phyloP scores from a whole-genome alignment of 345 rosid genomes.

The Streptanthus diversifolius region DNA sequence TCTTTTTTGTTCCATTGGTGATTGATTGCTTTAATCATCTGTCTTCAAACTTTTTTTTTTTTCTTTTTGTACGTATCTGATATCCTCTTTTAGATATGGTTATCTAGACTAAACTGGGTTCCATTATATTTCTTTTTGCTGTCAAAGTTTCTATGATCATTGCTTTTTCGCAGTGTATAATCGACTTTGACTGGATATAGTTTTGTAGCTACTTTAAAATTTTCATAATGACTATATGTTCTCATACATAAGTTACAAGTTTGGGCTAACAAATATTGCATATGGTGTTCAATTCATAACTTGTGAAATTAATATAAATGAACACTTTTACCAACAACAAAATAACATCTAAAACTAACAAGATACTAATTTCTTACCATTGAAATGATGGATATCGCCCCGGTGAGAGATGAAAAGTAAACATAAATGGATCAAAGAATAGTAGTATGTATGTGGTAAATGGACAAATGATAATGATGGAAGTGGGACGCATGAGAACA shows the following conservation, averaged over 20 bases:
- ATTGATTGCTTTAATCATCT: not conserved
- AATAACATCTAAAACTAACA: not conserved
- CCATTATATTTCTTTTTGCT: not conserved
- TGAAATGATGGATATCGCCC: not conserved
- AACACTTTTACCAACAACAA: not conserved
- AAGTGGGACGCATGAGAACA: slow-evolving; percentile 21
- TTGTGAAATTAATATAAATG: not conserved
- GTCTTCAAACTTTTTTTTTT: not conserved
- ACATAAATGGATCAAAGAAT: not conserved
- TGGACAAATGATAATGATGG: slow-evolving; percentile 1
- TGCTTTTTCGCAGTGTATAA: too few relatives aligned
- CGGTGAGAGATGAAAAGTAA: slow-evolving; percentile 8
- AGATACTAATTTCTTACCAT: not conserved
- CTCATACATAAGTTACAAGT: not conserved
- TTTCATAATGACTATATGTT: not conserved
- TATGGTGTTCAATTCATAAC: not conserved
- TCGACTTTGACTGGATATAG: not conserved
- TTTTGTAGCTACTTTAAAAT: not conserved
- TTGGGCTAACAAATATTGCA: not conserved
- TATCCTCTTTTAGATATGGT: slow-evolving; percentile 5
- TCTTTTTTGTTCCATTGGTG: not conserved
- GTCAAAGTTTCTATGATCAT: not conserved
- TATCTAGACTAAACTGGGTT: not conserved
- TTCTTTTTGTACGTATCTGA: slow-evolving; percentile 10
- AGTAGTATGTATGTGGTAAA: not conserved